These are phyloP conservation scores for Fistulina hepatica DNA, from an alignment of 1,284 basidiomycete species.

Conservation along the genomic window DNA sequence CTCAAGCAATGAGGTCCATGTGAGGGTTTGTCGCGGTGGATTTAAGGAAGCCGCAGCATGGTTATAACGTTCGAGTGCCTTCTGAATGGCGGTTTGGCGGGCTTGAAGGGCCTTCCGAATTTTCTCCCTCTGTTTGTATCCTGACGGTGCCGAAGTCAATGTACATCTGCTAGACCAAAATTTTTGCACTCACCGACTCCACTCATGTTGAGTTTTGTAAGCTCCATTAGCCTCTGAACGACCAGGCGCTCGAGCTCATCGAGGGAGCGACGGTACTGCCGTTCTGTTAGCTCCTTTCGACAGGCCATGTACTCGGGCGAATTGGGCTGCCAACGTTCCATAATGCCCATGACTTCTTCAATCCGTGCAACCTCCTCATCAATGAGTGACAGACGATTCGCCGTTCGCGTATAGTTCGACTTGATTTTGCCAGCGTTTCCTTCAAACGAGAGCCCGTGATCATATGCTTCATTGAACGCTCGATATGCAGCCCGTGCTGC, in stretches of 20 bases:
- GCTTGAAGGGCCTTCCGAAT: slow-evolving; percentile 18
- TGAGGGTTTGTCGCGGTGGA: slow-evolving; percentile 15
- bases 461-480: slow-evolving; percentile 5
- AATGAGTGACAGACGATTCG: not conserved
- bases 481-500: not conserved
- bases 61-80: slow-evolving; percentile 21
- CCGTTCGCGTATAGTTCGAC: slow-evolving; percentile 7
- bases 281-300: slow-evolving; percentile 4
- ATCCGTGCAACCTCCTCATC: slow-evolving; percentile 8
- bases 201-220: slow-evolving; percentile 15
- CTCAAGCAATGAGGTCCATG: slow-evolving; percentile 22
- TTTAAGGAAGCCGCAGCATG: slow-evolving; percentile 13
- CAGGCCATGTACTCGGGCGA: slow-evolving; percentile 8
- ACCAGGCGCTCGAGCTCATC: slow-evolving; percentile 17
- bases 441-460: not conserved
- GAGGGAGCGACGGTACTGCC: slow-evolving; percentile 14
- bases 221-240: slow-evolving; percentile 18
- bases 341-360: slow-evolving; percentile 9
- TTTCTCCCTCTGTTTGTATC: slow-evolving; percentile 21
- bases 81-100: slow-evolving; percentile 18
- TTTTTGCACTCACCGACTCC: slow-evolving; percentile 13
- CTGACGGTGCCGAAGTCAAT: too few species aligned
- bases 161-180: too few species aligned
- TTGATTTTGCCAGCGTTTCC: not conserved
- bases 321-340: slow-evolving; percentile 8